Conservation (phyloP, 2,329 filamentous ascomycete genomes). For the Talaromyces piceae region DNA sequence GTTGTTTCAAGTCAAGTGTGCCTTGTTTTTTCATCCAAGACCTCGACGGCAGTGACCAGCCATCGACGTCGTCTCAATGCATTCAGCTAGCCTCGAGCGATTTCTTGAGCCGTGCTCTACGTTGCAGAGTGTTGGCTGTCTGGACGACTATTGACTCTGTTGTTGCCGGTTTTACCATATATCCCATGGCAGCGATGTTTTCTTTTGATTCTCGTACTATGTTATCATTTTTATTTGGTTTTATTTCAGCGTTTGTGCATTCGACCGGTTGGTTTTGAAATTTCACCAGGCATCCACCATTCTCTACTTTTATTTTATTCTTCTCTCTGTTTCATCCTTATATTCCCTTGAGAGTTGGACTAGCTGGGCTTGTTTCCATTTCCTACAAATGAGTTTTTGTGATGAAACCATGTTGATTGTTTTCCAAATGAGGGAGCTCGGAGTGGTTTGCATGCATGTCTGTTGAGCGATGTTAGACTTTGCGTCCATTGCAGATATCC, state of each 20-base stretch:
- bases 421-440: not conserved
- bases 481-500: not conserved
- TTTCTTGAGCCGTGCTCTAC: not conserved
- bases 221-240: not conserved
- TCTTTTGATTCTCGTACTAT: too few species aligned
- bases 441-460: not conserved
- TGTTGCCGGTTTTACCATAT: not conserved
- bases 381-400: not conserved
- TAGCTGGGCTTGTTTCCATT: not conserved
- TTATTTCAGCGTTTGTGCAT: not conserved
- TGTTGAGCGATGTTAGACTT: not conserved
- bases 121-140: not conserved
- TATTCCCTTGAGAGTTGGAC: not conserved
- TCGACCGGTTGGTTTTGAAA: not conserved
- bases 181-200: not conserved
- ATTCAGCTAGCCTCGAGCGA: not conserved
- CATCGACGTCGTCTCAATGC: not conserved
- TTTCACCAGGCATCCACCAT: not conserved
- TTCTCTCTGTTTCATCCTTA: not conserved
- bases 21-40: conserved; percentile 11
- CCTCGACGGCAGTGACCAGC: not conserved
- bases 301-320: not conserved
- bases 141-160: not conserved
- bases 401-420: not conserved
- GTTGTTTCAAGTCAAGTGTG: conserved; percentile 10